A percentile compares a stretch with the other conserved stretches of the same genome.
phyloP scores from a whole-genome alignment of 108 stramenopile genomes.

The Cyclotella baltica region DNA sequence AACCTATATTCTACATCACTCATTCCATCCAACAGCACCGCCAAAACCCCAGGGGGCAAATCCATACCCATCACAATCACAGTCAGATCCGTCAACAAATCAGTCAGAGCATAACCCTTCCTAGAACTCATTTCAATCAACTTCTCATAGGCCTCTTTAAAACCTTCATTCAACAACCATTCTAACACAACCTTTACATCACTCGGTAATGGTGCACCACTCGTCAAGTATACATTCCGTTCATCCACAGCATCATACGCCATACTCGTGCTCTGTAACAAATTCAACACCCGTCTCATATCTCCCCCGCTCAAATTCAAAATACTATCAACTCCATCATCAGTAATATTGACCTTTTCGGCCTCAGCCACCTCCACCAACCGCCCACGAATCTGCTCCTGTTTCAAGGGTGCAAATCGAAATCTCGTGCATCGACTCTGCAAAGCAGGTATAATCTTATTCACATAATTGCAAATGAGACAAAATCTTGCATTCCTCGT shows the following conservation, averaged over 20 bases:
- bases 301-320: slow-evolving; percentile 84
- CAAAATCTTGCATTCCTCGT: slow-evolving; percentile 95
- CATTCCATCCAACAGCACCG: slow-evolving; percentile 79
- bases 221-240: slow-evolving; percentile 79
- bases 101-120: slow-evolving; percentile 84
- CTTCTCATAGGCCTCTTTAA: slow-evolving; percentile 62
- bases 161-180: slow-evolving; percentile 75
- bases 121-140: slow-evolving; percentile 63
- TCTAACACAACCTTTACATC: slow-evolving; percentile 70
- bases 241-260: slow-evolving; percentile 67
- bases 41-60: slow-evolving; percentile 70
- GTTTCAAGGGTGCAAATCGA: slow-evolving; percentile 91
- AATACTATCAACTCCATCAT: slow-evolving; percentile 81
- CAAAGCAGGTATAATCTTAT: slow-evolving; percentile 96
- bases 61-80: slow-evolving; percentile 54
- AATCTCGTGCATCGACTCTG: slow-evolving; percentile 95
- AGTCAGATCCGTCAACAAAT: slow-evolving; percentile 76
- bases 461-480: slow-evolving; percentile 96
- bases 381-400: slow-evolving; percentile 80
- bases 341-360: slow-evolving; percentile 67
- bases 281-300: slow-evolving; percentile 93
- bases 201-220: slow-evolving; percentile 83
- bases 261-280: slow-evolving; percentile 91
- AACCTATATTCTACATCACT: slow-evolving; percentile 81
- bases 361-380: slow-evolving; percentile 75